Evolutionary conservation across 371 early-diverging fungal species (phyloP).

Genomic region (Rozella allomycis): DNA sequence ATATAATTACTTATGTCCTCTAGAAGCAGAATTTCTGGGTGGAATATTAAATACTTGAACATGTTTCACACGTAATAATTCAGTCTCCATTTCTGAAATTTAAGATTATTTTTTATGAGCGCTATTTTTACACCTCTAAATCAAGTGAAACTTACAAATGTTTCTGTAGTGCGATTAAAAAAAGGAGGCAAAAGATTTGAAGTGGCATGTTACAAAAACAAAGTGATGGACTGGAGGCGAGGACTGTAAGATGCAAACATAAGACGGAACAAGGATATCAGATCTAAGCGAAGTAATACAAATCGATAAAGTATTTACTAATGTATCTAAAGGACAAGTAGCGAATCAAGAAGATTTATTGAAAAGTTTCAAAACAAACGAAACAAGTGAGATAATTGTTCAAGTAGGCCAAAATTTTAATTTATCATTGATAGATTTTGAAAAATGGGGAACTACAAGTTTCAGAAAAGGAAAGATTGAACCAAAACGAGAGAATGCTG

Average conservation of each 20-base stretch:
- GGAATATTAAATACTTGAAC: slow-evolving; percentile 64
- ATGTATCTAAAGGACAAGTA: slow-evolving; percentile 87
- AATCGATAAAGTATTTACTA: slow-evolving; percentile 68
- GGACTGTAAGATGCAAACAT: slow-evolving; percentile 71
- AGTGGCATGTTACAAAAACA: slow-evolving; percentile 94
- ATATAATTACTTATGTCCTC: slow-evolving; percentile 40
- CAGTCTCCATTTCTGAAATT: too few relatives aligned
- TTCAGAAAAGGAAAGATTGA: slow-evolving; percentile 73
- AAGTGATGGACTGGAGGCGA: slow-evolving; percentile 86
- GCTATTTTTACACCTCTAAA: slow-evolving; percentile 2
- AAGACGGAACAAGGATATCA: too few relatives aligned
- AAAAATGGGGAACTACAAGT: slow-evolving; percentile 89
- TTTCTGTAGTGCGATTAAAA: slow-evolving; percentile 57
- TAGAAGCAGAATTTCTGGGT: slow-evolving; percentile 43
- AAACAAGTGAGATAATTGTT: slow-evolving; percentile 49
- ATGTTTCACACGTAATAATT: too few relatives aligned
- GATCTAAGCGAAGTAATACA: slow-evolving; percentile 91
- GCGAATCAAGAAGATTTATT: slow-evolving; percentile 67
- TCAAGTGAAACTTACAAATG: slow-evolving; percentile 3
- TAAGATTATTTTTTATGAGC: too few relatives aligned
- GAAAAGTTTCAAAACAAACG: slow-evolving; percentile 70
- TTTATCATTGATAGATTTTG: slow-evolving; percentile 36
- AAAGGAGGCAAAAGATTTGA: slow-evolving; percentile 95
- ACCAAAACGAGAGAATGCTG: slow-evolving; percentile 51
- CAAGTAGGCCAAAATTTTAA: slow-evolving; percentile 29